Percentiles rank a stretch among this genome's conserved stretches.
Evolutionary conservation across 148 eudicot species (phyloP).

Genomic region (Nepenthes mirabilis): DNA sequence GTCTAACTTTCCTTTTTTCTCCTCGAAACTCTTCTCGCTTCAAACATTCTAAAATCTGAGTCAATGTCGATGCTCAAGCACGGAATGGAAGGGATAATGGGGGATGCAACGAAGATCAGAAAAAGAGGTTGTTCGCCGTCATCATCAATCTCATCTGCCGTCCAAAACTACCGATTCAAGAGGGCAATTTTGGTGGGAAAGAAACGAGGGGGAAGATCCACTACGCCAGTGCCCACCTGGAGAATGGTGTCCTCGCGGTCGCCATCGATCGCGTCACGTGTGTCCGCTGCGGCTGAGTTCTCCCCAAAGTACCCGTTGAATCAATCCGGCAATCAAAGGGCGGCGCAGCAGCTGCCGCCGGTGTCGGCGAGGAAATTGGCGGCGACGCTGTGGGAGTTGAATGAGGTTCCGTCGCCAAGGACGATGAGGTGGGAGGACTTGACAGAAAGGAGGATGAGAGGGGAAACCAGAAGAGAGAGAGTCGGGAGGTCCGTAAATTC

Average conservation of each 20-base stretch:
- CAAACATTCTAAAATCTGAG: too few relatives aligned
- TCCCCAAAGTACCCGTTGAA: constrained; percentile 39
- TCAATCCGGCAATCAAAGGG: constrained; percentile 19
- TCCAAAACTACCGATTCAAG: constrained; percentile 62
- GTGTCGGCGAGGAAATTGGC: constrained; percentile 88
- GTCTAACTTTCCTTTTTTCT: too few relatives aligned
- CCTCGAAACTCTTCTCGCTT: too few relatives aligned
- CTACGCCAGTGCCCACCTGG: constrained; percentile 78
- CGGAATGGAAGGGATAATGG: constrained; percentile 22
- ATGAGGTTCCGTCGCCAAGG: constrained; percentile 48
- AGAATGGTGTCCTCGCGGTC: constrained; percentile 37
- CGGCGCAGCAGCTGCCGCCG: constrained; percentile 36
- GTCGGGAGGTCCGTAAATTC: constrained; percentile 22
- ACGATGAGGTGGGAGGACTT: constrained; percentile 9
- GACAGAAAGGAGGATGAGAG: constrained; percentile 16
- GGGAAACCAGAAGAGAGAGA: constrained; percentile 18
- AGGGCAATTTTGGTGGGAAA: constrained; percentile 63
- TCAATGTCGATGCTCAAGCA: too few relatives aligned
- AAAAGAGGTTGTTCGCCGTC: constrained; percentile 84
- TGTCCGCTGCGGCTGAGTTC: constrained; percentile 19
- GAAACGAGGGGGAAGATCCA: constrained; percentile 23
- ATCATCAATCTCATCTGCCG: constrained; percentile 63
- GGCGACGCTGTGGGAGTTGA: constrained; percentile 91
- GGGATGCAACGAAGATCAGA: constrained; percentile 47
- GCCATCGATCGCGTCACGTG: constrained; percentile 20